Conservation (phyloP, 495 filamentous ascomycete genomes). For the Hypoxylon cercidicola region DNA sequence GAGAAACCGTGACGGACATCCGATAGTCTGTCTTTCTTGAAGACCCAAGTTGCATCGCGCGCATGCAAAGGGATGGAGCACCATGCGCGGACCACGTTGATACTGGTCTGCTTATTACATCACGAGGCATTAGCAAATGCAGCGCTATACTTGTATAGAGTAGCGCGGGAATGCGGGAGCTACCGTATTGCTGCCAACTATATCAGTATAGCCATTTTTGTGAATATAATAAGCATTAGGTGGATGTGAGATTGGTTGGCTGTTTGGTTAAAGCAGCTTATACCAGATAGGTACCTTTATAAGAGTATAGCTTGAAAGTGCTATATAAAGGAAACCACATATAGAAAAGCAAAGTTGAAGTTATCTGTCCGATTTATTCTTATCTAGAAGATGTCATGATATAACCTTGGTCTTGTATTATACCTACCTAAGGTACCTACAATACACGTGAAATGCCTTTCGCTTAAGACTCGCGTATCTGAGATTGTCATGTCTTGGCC, state of each 20-base stretch:
- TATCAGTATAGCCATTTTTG: too few relatives aligned
- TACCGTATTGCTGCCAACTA: too few relatives aligned
- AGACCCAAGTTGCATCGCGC: slow-evolving; percentile 2
- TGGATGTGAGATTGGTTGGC: too few relatives aligned
- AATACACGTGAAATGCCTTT: background rate
- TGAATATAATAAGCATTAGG: too few relatives aligned
- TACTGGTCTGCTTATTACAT: background rate
- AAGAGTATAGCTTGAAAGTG: too few relatives aligned
- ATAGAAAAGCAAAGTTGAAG: background rate
- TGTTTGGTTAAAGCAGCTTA: too few relatives aligned
- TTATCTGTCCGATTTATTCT: background rate
- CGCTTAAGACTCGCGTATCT: slow-evolving; percentile 5
- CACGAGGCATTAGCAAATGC: background rate
- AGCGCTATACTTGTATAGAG: too few relatives aligned
- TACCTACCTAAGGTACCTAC: too few relatives aligned
- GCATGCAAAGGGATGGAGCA: slow-evolving; percentile 1
- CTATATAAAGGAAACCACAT: too few relatives aligned
- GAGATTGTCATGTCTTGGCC: background rate
- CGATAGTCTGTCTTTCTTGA: background rate
- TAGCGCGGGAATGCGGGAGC: too few relatives aligned
- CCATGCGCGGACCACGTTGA: background rate
- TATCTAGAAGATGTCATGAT: background rate
- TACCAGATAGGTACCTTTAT: too few relatives aligned
- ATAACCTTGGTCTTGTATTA: slow-evolving; percentile 6
- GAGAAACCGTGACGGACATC: slow-evolving; percentile 4